Evolutionary conservation across 148 eudicot species (phyloP).

Genomic region (Heliamphora exappendiculata): DNA sequence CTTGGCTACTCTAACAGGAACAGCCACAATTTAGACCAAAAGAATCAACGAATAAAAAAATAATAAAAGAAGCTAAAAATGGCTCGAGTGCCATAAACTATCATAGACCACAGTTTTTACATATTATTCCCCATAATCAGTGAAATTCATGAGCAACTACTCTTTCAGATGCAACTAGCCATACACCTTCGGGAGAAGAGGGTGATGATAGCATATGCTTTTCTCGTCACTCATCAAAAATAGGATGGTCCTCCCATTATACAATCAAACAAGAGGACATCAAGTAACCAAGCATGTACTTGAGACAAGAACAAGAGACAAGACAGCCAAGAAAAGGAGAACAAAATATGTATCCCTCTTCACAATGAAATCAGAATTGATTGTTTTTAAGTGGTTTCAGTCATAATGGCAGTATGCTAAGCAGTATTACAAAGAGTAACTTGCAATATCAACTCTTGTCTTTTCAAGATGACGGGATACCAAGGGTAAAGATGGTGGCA

Average conservation of each 20-base stretch:
- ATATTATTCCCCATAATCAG: neutral
- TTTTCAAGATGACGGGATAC: neutral
- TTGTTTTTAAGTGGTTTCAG: neutral
- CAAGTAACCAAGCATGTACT: neutral
- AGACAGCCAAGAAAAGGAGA: neutral
- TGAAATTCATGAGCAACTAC: neutral
- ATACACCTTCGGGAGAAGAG: neutral
- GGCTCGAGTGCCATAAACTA: neutral
- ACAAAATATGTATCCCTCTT: neutral
- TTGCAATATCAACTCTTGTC: neutral
- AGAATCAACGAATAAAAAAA: no score
- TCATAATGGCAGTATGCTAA: neutral
- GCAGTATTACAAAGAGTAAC: neutral
- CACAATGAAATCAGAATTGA: neutral
- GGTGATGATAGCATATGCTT: neutral
- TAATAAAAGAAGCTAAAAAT: no score
- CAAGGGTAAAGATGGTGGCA: neutral
- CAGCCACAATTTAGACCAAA: no score
- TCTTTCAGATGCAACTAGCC: neutral
- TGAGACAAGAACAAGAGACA: neutral
- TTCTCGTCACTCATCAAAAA: neutral
- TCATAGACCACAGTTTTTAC: neutral
- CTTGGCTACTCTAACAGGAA: no score
- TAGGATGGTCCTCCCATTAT: neutral
- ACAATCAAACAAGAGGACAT: neutral